These are phyloP conservation scores for Tetraselmis striata DNA, from an alignment of 139 green algal genomes.

Conservation along the genomic window DNA sequence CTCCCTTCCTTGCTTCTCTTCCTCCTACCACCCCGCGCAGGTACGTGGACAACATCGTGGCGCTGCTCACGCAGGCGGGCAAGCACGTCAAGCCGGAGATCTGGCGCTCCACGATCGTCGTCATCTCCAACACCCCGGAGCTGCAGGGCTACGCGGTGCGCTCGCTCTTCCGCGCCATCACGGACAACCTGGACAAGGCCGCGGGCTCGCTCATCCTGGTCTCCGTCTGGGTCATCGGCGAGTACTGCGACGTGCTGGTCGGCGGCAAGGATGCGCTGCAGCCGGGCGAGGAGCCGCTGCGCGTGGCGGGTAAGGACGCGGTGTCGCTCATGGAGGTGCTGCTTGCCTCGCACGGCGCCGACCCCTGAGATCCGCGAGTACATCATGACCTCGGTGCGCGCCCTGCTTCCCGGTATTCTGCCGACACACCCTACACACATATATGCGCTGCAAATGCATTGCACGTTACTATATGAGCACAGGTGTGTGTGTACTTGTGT, in stretches of 20 bases:
- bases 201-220: slow-evolving; percentile 45
- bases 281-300: slow-evolving; percentile 54
- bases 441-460: too few relatives aligned
- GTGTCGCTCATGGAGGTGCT: slow-evolving; percentile 47
- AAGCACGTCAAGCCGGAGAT: slow-evolving; percentile 68
- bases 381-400: background rate
- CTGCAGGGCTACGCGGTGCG: slow-evolving; percentile 60
- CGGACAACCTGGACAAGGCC: slow-evolving; percentile 14
- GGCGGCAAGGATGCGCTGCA: slow-evolving; percentile 36
- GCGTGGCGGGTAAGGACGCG: slow-evolving; percentile 44
- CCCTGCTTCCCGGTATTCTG: too few relatives aligned
- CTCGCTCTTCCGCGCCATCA: slow-evolving; percentile 24
- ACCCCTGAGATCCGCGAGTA: background rate
- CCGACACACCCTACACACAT: too few relatives aligned
- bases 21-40: too few relatives aligned
- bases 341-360: slow-evolving; percentile 8
- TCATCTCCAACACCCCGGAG: slow-evolving; percentile 82
- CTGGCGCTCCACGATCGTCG: slow-evolving; percentile 64
- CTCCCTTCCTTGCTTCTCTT: too few relatives aligned
- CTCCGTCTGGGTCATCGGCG: slow-evolving; percentile 78
- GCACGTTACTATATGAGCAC: too few relatives aligned
- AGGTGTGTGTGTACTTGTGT: too few relatives aligned
- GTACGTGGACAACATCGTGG: background rate
- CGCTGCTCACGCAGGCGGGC: slow-evolving; percentile 26
- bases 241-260: slow-evolving; percentile 87